Percentiles rank a stretch among this genome's conserved stretches.
Evolutionary conservation across 139 green algal species (phyloP).

Genomic region (Micractinium conductrix): DNA sequence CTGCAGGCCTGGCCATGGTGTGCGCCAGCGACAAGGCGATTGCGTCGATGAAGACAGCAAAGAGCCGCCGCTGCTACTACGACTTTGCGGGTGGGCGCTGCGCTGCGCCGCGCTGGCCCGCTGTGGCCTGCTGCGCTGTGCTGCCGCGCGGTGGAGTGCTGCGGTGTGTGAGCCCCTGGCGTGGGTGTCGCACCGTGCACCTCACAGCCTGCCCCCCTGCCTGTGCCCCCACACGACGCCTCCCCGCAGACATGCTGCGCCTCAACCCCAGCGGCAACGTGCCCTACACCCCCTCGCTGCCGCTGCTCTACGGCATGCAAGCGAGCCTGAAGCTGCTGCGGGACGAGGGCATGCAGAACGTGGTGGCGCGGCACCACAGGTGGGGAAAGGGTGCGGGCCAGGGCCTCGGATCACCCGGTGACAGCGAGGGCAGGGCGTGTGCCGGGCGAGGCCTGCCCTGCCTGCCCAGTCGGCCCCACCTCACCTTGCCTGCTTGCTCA

Average conservation of each 20-base stretch:
- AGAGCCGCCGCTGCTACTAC: conserved; percentile 87
- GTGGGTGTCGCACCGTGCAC: no score
- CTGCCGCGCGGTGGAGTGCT: no score
- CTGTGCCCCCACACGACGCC: no score
- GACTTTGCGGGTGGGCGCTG: no score
- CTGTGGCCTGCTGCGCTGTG: no score
- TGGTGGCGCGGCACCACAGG: conserved; percentile 87
- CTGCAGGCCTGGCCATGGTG: conserved; percentile 90
- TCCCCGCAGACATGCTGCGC: conserved; percentile 62
- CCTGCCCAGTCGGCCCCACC: no score
- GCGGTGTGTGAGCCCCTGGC: no score
- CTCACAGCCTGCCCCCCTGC: no score
- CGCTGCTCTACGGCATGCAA: conserved; percentile 93
- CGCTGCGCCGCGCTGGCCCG: no score
- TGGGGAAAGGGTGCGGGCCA: background rate
- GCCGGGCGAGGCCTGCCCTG: no score
- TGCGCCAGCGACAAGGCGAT: conserved; percentile 88
- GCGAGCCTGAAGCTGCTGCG: conserved; percentile 79
- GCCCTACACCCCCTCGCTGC: conserved; percentile 83
- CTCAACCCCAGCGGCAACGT: conserved; percentile 71
- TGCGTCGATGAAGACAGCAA: conserved; percentile 72
- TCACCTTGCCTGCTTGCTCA: background rate
- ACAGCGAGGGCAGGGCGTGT: background rate
- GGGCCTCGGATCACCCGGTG: background rate
- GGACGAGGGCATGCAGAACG: conserved; percentile 91